Evolutionary conservation across 1,284 basidiomycete species (phyloP).

Genomic region (Ustilago cynodontis): DNA sequence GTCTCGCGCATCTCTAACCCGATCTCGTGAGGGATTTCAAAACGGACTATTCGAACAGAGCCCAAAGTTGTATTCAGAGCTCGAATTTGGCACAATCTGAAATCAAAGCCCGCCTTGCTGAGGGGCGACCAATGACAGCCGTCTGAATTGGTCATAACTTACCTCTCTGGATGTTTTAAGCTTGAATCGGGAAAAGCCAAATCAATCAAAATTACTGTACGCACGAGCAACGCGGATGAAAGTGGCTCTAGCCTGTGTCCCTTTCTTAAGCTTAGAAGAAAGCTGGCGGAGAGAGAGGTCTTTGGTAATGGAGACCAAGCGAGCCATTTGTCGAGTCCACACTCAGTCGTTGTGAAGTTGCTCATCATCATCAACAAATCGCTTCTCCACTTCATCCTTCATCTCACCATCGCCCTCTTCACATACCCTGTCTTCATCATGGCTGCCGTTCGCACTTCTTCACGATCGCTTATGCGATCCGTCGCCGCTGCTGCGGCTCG

Average conservation of each 20-base stretch:
- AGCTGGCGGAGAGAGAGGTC: not conserved
- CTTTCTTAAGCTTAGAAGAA: conserved; percentile 14
- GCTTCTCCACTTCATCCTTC: conserved; percentile 5
- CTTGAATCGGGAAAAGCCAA: conserved; percentile 7
- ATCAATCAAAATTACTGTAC: conserved; percentile 12
- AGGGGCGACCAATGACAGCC: conserved; percentile 44
- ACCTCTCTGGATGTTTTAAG: not conserved
- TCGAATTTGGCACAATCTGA: conserved; percentile 2
- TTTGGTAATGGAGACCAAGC: conserved; percentile 14
- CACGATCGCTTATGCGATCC: conserved; percentile 50
- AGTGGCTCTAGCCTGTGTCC: conserved; percentile 1
- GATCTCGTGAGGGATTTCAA: not conserved
- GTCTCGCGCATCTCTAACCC: conserved; percentile 13
- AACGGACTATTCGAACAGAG: conserved; percentile 1
- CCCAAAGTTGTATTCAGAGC: conserved; percentile 1
- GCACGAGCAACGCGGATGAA: conserved; percentile 15
- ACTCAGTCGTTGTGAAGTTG: not conserved
- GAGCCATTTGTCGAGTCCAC: not conserved
- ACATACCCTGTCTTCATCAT: conserved; percentile 15
- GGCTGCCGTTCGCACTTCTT: conserved; percentile 50
- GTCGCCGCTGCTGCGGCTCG: conserved; percentile 34
- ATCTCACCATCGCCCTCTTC: not conserved
- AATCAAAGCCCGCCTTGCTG: not conserved
- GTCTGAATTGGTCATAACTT: conserved; percentile 47
- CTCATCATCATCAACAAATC: conserved; percentile 3